phyloP scores from a whole-genome alignment of 331 rosid genomes.

The Malus hybrid region DNA sequence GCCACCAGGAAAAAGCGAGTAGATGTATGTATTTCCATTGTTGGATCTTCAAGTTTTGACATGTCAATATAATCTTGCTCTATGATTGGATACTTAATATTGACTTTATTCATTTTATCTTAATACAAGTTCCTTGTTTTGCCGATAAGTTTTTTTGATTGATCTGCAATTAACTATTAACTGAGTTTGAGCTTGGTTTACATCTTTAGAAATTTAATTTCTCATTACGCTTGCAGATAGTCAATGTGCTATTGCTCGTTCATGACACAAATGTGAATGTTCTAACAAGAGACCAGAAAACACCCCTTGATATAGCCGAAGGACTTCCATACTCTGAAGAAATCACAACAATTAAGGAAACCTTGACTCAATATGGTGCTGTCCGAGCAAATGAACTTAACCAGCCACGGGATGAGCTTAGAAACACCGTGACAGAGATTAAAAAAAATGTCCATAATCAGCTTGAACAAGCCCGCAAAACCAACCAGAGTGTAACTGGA shows the following conservation, averaged over 20 bases:
- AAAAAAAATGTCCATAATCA: constrained; percentile 67
- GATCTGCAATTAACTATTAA: too few relatives aligned
- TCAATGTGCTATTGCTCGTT: constrained; percentile 47
- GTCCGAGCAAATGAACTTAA: constrained; percentile 71
- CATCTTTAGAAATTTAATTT: neutral
- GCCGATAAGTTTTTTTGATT: too few relatives aligned
- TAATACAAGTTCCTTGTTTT: too few relatives aligned
- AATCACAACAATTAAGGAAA: constrained; percentile 48
- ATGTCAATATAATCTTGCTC: neutral
- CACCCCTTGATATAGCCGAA: constrained; percentile 80
- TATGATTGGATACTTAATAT: neutral
- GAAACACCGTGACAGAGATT: constrained; percentile 66
- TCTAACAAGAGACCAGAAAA: constrained; percentile 67
- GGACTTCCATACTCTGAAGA: constrained; percentile 71
- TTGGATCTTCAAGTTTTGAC: neutral
- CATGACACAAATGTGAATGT: constrained; percentile 71
- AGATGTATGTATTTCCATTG: constrained; percentile 43
- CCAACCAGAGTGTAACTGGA: constrained; percentile 59
- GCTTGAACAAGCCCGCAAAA: constrained; percentile 82
- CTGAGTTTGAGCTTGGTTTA: too few relatives aligned
- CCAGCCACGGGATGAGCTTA: constrained; percentile 82
- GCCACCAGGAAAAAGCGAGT: constrained; percentile 84
- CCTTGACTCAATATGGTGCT: constrained; percentile 49
- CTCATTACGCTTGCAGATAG: constrained; percentile 52
- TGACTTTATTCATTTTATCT: neutral